Base-by-base conservation (phyloP, 208 protist species). In the Porcisia deanei region DNA sequence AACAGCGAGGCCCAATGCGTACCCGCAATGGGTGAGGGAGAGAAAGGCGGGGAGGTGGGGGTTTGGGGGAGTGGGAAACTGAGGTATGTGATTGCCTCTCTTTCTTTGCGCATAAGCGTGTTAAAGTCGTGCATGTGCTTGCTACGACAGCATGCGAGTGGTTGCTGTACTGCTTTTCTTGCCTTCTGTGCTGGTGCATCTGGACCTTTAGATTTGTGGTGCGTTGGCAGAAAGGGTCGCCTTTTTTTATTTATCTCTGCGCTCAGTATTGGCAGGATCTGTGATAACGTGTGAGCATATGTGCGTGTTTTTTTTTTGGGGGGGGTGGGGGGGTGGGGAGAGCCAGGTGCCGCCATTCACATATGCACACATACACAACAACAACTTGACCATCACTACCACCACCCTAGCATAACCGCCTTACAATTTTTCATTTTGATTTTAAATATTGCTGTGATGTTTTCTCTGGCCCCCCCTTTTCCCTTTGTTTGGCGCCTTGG, bases 401-500 rank as follows among this genome's bases (percentile, higher is more conserved):
- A 52, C 47, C 10, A 14, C 10, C 0, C 10, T 12, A 14, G 10
- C 8, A 0, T 12, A 52, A 12, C 47, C 8, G 47, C 63, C 22
- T 16, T 39, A 39, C 22, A 30, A 20, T 45, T 39, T 39, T 37
- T 20, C 58, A 9, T 30, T 59, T 63, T 82, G 18, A 7, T 58
- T 73, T 58, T 41, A 30, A 12, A 0, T 59, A 18, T 34, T 16
- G 60, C 53, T 45, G 39, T 30, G 30, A 30, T 30, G 30, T 30
- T 30, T 30, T 30, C 30, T 30, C 30, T 30, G 30, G 30, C 30
- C 22, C 16, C 6, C 65, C 49, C 59, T 34, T 49, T 71, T 53
- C 71, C 25, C 68, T 49, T 71, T 43, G 61, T 69, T 76, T 81
- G 70, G 39, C 41, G 41, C 5, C 3, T 43, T 49, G 63, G 18